Base-by-base conservation (phyloP, 2,329 filamentous ascomycete genomes). In the Neodidymelliopsis sp. region DNA sequence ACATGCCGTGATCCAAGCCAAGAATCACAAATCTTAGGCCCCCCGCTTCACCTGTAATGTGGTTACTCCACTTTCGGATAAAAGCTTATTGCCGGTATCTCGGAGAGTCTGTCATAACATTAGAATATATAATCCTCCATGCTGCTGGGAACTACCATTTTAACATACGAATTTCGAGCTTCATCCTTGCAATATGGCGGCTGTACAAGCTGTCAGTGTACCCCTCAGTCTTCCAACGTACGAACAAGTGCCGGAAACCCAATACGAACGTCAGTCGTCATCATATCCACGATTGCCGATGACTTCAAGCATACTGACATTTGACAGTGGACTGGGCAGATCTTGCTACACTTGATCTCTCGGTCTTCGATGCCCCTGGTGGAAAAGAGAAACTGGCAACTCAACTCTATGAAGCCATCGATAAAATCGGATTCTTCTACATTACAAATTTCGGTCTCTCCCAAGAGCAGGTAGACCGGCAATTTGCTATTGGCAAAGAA, bases 331-430 rank as follows among this genome's bases (percentile, higher is more conserved):
- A 46, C 8, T 48, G 44, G 44, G 44, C 6, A 49, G 37, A 22
- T 49, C 48, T 70, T 40, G 62, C n/a, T 11, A 46, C 35, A 4
- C 43, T 46, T n/a, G 35, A 39, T 55, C 72, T 85, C 0, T 76
- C 77, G n/a, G 74, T 74, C 12, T 84, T 82, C 54, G 79, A 84
- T 22, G 67, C 77, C 13, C 79, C 81, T 0, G 79, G 76, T 2
- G 81, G 81, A 3, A 84, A 83, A 57, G 67, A 82, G 39, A 74
- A 72, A 25, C 71, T 85, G 0, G 80, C 81, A 1, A 73, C 77
- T 29, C 79, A 84, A 49, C 71, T 86, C 0, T 75, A 79, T 19
- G 79, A 84, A 37, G 82, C 82, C 2, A 78, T 82, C 8, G 23
- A 41, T 2, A 29, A 31, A 11, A 54, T 43, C 12, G 57, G 57